phyloP scores from a whole-genome alignment of 129 eudicot species.

The Rutidosis leptorrhynchoides region DNA sequence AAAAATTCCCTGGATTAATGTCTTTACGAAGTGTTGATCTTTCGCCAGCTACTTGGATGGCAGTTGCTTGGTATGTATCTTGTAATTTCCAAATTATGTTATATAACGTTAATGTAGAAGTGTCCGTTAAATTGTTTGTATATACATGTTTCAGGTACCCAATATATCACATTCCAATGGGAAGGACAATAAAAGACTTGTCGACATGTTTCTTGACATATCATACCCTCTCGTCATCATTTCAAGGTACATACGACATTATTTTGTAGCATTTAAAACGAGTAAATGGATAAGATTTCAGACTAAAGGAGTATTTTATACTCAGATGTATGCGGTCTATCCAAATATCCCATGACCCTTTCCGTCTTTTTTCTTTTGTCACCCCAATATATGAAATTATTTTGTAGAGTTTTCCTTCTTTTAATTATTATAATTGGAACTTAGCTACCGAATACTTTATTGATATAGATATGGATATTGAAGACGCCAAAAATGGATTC shows the following conservation, averaged over 20 bases:
- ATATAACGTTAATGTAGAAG: not conserved
- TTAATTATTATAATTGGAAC: not conserved
- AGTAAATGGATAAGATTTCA: no score
- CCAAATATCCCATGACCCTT: no score
- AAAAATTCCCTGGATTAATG: constrained; percentile 68
- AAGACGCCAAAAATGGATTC: constrained; percentile 42
- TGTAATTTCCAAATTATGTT: not conserved
- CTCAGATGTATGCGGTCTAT: no score
- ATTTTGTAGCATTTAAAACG: no score
- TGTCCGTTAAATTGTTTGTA: no score
- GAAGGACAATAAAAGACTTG: constrained; percentile 74
- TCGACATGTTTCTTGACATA: constrained; percentile 86
- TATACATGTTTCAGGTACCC: constrained; percentile 61
- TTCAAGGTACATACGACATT: constrained; percentile 56
- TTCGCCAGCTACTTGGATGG: constrained; percentile 81
- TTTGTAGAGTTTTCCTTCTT: not conserved
- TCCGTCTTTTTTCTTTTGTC: no score
- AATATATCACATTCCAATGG: constrained; percentile 90
- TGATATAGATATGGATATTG: constrained; percentile 51
- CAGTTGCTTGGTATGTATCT: constrained; percentile 63
- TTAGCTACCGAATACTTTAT: not conserved
- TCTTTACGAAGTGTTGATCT: constrained; percentile 71
- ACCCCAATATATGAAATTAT: no score
- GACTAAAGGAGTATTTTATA: no score
- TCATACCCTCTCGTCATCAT: constrained; percentile 90